phyloP scores from a whole-genome alignment of 345 rosid species.

The Viola odorata region DNA sequence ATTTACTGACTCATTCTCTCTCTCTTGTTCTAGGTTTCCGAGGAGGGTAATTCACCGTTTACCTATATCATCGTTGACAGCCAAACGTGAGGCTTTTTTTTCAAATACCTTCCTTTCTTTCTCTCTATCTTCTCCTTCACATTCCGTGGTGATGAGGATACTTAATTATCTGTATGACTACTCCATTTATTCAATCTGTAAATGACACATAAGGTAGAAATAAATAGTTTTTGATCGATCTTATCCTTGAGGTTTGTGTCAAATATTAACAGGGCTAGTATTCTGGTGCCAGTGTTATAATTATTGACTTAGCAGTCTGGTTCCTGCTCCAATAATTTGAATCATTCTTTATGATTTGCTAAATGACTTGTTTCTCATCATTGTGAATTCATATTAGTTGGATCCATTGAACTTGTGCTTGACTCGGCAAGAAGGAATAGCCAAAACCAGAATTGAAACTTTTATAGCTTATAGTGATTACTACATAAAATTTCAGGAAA shows the following conservation, averaged over 20 bases:
- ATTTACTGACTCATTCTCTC: slow-evolving; percentile 1
- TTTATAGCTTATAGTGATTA: neutral
- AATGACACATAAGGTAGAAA: neutral
- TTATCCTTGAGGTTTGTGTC: neutral
- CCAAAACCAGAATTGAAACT: neutral
- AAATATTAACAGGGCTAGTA: too few species aligned
- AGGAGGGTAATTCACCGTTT: slow-evolving; percentile 77
- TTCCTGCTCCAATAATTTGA: neutral
- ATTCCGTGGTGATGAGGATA: neutral
- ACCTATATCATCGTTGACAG: slow-evolving; percentile 76
- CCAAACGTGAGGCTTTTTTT: slow-evolving; percentile 53
- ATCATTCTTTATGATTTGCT: neutral
- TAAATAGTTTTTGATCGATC: neutral
- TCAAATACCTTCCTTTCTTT: neutral
- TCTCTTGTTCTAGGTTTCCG: slow-evolving; percentile 47
- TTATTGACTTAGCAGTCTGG: neutral
- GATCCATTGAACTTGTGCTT: neutral
- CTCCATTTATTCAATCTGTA: neutral
- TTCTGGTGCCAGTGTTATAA: neutral
- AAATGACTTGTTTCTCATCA: too few species aligned
- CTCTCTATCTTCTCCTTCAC: too few species aligned
- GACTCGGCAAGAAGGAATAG: neutral
- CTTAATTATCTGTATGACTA: neutral
- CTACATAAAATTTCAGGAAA: slow-evolving; percentile 43
- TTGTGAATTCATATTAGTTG: too few species aligned